Base-by-base conservation (phyloP, 768 basidiomycete genomes). In the Hericium coralloides region DNA sequence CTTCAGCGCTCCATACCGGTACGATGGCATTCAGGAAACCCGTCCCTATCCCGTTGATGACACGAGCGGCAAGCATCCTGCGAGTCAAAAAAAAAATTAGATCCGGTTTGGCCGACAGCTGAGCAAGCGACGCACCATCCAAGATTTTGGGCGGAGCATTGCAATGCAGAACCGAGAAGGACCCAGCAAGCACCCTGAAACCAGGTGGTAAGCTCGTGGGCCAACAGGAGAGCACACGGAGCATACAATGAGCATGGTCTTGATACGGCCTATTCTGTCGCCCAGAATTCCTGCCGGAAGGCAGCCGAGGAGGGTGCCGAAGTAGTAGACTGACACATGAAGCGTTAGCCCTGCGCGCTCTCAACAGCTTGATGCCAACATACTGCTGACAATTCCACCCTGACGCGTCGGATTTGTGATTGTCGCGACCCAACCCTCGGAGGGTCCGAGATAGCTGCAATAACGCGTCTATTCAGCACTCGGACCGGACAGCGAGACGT, bases 1-100 rank as follows among this genome's bases (percentile, higher is more conserved):
- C 74, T 59, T 76, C 74, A 3, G 75, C 75, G 51, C 71, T 73
- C 74, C 75, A 75, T 2, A 76, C 74, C 1, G 75, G 75, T 2
- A 76, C 75, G 52, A 76, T 73, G 12, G 73, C 74, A 55, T 76
- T 77, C 49, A 77, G 64, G 61, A 67, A 67, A 2, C 76, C 76
- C 9, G 76, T 77, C 45, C 76, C 75, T 22, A 76, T 73, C 18
- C 73, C 76, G 59, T 74, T 75, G 49, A 77, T 68, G 22, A 77
- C 64, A 38, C 75, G 73, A 2, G 75, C 74, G 53, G 74, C 74
- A 18, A 72, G 68, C 73, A 77, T 76, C 74, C 75, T 76, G 12
- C 15, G 25, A 38, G 39, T 57, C 38, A 53, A 57, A 17, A 38
- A 22, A 53, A 57, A 17, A 38, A 22, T 48, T 5, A 37, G 20